phyloP scores from a whole-genome alignment of 2,329 filamentous ascomycete genomes.

The Xylaria sp. region DNA sequence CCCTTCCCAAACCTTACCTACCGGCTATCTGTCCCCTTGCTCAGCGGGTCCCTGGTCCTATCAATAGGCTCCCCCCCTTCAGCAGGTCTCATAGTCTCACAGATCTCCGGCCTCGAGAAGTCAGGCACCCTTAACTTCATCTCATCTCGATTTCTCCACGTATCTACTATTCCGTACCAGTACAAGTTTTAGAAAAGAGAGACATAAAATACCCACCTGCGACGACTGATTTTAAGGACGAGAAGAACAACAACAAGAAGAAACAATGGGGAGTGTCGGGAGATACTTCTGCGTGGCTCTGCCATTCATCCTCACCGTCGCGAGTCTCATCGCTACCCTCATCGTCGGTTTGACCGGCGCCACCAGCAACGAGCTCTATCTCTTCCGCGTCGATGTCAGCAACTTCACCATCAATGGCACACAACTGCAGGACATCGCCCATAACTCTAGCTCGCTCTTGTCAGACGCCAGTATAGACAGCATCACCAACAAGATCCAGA shows the following conservation, averaged over 20 bases:
- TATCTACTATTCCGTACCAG: neutral
- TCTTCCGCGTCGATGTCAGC: constrained; percentile 57
- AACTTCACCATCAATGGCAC: constrained; percentile 51
- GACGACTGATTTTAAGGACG: constrained; percentile 6
- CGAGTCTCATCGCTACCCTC: constrained; percentile 64
- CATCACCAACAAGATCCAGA: neutral
- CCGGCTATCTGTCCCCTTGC: neutral
- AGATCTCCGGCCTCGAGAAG: neutral
- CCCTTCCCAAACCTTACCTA: constrained; percentile 4
- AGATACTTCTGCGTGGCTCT: constrained; percentile 81
- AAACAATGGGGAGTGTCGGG: constrained; percentile 53
- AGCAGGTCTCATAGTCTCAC: neutral
- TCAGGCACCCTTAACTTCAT: neutral
- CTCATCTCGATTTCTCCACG: constrained; percentile 1
- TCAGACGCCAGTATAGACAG: constrained; percentile 8
- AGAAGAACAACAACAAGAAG: neutral
- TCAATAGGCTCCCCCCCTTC: neutral
- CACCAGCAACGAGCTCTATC: constrained; percentile 50
- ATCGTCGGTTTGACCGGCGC: constrained; percentile 53
- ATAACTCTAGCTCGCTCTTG: constrained; percentile 16
- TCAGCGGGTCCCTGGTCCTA: neutral
- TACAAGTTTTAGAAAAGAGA: neutral
- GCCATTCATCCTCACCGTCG: constrained; percentile 77
- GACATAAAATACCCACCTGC: neutral
- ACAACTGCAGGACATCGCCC: constrained; percentile 28